Base-by-base conservation (phyloP, 2,329 filamentous ascomycete genomes). In the Trichoderma aggressivum region DNA sequence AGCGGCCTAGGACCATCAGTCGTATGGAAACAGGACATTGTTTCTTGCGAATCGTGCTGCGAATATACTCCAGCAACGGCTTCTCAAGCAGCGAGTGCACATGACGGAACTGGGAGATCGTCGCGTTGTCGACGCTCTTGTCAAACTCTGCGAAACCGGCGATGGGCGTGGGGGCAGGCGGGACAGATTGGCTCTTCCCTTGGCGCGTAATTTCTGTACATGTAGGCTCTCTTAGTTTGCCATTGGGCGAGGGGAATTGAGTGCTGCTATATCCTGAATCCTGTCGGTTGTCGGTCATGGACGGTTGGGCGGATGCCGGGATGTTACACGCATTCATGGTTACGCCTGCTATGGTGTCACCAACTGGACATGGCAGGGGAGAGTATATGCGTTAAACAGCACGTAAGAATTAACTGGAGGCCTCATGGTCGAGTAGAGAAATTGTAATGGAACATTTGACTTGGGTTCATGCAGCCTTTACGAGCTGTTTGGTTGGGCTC, bases 401-500 rank as follows among this genome's bases (percentile, higher is more conserved):
- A 7, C n/a, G 39, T 5, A n/a, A 43, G 16, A 16, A 43, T 10
- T 4, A n/a, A n/a, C 3, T n/a, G 0, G 1, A 43, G 1, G 1
- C n/a, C 18, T 43, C 18, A 10, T 43, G 1, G 7, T 7, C 18
- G 7, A 34, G 7, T 10, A 7, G 18, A 0, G 7, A 43, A 43
- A 43, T 43, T 10, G 0, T 3, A 43, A 43, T 10, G 18, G 39
- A 43, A 43, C 39, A 0, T 43, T 43, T 43, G 10, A 1, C 39
- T 43, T 43, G 7, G 16, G 7, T 7, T 43, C 7, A 16, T 10
- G 39, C 16, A n/a, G 7, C 36, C 36, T 8, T 43, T 43, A 28
- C 36, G 36, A 18, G 18, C 8, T 43, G 36, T 18, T 43, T 43
- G 16, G 3, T 43, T 43, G 18, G 39, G 39, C 39, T 43, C 39